These are phyloP conservation scores for Trichoderma virens DNA, from an alignment of 495 filamentous ascomycete genomes.

Conservation along the genomic window DNA sequence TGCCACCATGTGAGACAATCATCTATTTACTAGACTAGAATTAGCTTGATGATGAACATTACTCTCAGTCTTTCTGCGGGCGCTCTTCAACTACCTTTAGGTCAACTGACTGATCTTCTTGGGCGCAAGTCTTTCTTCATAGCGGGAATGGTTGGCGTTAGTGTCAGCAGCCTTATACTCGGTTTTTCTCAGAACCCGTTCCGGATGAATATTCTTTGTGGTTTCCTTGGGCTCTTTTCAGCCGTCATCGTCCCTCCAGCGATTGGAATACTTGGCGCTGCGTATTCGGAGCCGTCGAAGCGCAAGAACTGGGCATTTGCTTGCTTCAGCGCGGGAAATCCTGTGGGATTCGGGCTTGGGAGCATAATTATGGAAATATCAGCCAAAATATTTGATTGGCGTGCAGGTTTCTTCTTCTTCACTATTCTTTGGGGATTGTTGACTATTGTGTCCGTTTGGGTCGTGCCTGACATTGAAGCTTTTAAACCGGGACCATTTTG, in stretches of 20 bases:
- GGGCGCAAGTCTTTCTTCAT: constrained; percentile 57
- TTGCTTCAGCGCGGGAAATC: constrained; percentile 64
- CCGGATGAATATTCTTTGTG: constrained; percentile 57
- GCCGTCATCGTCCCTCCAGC: constrained; percentile 61
- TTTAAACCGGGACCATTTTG: constrained; percentile 37
- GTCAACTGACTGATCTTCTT: constrained; percentile 60
- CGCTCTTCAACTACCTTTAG: constrained; percentile 59
- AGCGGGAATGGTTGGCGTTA: constrained; percentile 52
- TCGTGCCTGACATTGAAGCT: constrained; percentile 52
- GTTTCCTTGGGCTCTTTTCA: constrained; percentile 52
- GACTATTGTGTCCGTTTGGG: constrained; percentile 50
- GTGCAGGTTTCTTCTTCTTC: constrained; percentile 53
- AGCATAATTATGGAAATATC: constrained; percentile 58
- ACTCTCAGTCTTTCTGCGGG: constrained; percentile 50
- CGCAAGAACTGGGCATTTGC: constrained; percentile 66
- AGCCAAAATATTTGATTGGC: constrained; percentile 54
- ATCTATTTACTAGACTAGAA: too few relatives aligned
- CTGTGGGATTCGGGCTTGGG: constrained; percentile 61
- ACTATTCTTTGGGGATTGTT: constrained; percentile 56
- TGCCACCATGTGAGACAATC: constrained; percentile 44
- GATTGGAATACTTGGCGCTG: constrained; percentile 56
- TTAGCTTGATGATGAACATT: not conserved
- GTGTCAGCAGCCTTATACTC: constrained; percentile 45
- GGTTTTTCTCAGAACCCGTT: constrained; percentile 57
- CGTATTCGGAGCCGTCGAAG: constrained; percentile 52